Percentiles rank a stretch among this genome's conserved stretches.
Evolutionary conservation across 2,329 filamentous ascomycete species (phyloP).

Genomic region (Colletotrichum horii): DNA sequence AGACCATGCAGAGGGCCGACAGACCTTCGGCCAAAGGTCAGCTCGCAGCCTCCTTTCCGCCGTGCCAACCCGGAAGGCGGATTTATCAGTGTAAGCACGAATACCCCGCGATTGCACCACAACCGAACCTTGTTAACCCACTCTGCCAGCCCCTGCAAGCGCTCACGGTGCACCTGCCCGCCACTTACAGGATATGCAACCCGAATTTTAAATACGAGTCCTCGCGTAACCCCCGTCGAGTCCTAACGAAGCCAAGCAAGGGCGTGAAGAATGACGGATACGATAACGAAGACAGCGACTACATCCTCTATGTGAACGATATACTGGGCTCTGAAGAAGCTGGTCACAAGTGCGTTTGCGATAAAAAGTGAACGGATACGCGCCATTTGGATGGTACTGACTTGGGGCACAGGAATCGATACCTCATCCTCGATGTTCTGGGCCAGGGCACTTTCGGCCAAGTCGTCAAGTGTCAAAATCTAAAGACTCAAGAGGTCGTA

Average conservation of each 20-base stretch:
- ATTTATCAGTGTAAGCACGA: constrained; percentile 84
- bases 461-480: constrained; percentile 97
- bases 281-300: constrained; percentile 98
- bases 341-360: constrained; percentile 80
- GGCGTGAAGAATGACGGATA: constrained; percentile 98
- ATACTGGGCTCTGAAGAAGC: constrained; percentile 97
- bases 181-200: constrained; percentile 98
- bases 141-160: constrained; percentile 83
- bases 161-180: constrained; percentile 88
- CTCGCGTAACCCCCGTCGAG: constrained; percentile 91
- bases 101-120: neutral
- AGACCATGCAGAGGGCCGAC: constrained; percentile 74
- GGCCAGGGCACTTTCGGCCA: constrained; percentile 98
- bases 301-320: constrained; percentile 98
- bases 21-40: constrained; percentile 84
- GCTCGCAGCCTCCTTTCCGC: constrained; percentile 86
- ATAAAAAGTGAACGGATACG: neutral
- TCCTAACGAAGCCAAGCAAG: constrained; percentile 98
- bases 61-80: constrained; percentile 95
- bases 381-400: constrained; percentile 15
- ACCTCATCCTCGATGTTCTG: constrained; percentile 94
- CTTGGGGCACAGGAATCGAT: constrained; percentile 72
- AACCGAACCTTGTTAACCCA: constrained; percentile 25
- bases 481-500: constrained; percentile 98
- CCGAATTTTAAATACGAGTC: constrained; percentile 98